Base-by-base conservation (phyloP, 768 basidiomycete genomes). In the Mycena capillaripes region DNA sequence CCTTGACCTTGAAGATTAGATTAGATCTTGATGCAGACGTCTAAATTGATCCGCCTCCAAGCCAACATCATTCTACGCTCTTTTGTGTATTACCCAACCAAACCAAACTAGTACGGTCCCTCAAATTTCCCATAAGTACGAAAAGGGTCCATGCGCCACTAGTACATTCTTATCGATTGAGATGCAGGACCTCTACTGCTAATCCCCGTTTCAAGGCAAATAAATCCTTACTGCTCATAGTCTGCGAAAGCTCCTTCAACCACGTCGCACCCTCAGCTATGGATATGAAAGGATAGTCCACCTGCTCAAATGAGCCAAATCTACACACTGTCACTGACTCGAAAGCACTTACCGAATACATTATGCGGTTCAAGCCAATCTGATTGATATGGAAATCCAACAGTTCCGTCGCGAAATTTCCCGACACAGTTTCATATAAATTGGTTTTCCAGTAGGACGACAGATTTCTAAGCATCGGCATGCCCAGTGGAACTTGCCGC, bases 311-410 rank as follows among this genome's bases (percentile, higher is more conserved):
- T 52, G 32, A 66, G 29, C 29, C 48, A 44, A 32, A 59, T n/a
- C n/a, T 11, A 21, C 1, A 1, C 42, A 36, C 1, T 14, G 81
- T 66, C 78, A 83, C 1, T 81, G n/a, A n/a, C n/a, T n/a, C 81
- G 73, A 82, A 84, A 63, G 82, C 81, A 46, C 57, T 21, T 23
- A 85, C 81, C 10, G 85, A 86, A 70, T 82, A 85, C 80, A 86
- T 70, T 17, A 86, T 86, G 29, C 81, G 78, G 64, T 83, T 78
- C 25, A 86, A 68, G 19, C 84, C 85, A 69, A 86, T 85, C 66
- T 84, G 78, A n/a, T 76, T 65, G 23, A 78, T 80, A 63, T 86
- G 85, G 68, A 86, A 85, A 48, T 84, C 61, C 12, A 85, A 77
- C 11, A 86, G 80, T 27, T 76, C 68, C 1, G 85, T 84, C 4